Evolutionary conservation across 106 monocot genomes (phyloP).

Genomic region (Vanilla planifolia): DNA sequence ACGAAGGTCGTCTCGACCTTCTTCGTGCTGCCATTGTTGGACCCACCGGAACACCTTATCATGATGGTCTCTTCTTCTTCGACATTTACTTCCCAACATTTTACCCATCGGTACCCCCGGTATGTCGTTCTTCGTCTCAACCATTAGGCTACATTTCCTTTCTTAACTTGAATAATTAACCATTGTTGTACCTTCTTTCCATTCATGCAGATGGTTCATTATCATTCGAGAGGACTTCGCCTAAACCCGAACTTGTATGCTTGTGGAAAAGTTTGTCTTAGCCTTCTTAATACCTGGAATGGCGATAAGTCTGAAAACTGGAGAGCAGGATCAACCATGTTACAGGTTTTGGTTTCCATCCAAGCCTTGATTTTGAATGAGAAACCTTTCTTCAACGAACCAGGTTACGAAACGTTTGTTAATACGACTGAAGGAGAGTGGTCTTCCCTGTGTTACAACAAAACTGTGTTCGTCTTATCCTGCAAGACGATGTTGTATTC

Average conservation of each 20-base stretch:
- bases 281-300: conserved; percentile 48
- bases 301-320: conserved; percentile 46
- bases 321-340: conserved; percentile 40
- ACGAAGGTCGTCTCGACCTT: conserved; percentile 49
- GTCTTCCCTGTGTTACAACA: conserved; percentile 31
- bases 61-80: conserved; percentile 45
- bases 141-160: too few species aligned
- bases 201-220: conserved; percentile 29
- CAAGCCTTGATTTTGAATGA: conserved; percentile 51
- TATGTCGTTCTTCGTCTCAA: conserved; percentile 12
- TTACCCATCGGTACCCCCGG: conserved; percentile 34
- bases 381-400: conserved; percentile 55
- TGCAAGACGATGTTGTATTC: conserved; percentile 53
- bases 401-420: conserved; percentile 26
- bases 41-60: conserved; percentile 40
- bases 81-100: conserved; percentile 27
- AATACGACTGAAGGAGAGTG: conserved; percentile 25
- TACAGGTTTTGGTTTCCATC: conserved; percentile 51
- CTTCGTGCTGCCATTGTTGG: conserved; percentile 34
- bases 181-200: neutral
- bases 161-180: too few species aligned
- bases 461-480: conserved; percentile 31
- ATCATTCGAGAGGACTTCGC: conserved; percentile 43
- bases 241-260: conserved; percentile 49
- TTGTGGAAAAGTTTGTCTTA: conserved; percentile 50